Evolutionary conservation across 768 basidiomycete genomes (phyloP), one percentile per base, ranked within the genome.

Genomic region (Rhodotorula diobovata): DNA sequence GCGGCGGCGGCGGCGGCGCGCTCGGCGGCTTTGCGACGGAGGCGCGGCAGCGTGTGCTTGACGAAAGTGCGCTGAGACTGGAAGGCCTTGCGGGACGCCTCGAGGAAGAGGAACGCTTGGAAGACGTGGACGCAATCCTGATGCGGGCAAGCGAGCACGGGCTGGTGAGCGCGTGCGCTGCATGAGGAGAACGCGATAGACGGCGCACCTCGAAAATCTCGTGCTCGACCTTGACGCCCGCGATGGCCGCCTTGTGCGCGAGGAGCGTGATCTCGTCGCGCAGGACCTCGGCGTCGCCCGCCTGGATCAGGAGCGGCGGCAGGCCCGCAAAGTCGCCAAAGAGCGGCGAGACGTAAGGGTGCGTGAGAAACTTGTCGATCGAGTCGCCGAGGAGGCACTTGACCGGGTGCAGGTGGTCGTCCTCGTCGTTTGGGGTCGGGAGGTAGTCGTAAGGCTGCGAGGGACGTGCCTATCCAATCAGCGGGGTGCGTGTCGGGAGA

Each of bases 301-400:
- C 88, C 79, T 95, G 93, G 53, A 97, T 89, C 20, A 98, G 84
- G 77, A 98, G 79, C 0, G 95, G 95, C 18, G 95, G 95, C 28
- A 99, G 82, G 15, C 89, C 90, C 18, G 83, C 82, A 71, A 94
- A 89, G 78, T 93, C 86, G 30, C 96, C 95, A 76, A 99, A 99
- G 25, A 99, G 82, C 1, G 92, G 95, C 69, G 91, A 93, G 18
- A 90, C 95, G 76, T 99, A 99, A 18, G 95, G 95, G 80, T 99
- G 93, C 1, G 93, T 97, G 57, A 97, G 83, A 79, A 91, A 95
- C 69, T 87, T 83, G 76, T 89, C 63, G 48, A 78, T 74, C 50
- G 65, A 54, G 37, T 73, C 73, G 25, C 94, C 95, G 21, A 98
- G 87, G 78, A 97, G 96, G 77, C 94, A 88, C n/a, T 87, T 86